These are phyloP conservation scores for Phytophthora kernoviae DNA, from an alignment of 352 stramenopile genomes.

Conservation along the genomic window DNA sequence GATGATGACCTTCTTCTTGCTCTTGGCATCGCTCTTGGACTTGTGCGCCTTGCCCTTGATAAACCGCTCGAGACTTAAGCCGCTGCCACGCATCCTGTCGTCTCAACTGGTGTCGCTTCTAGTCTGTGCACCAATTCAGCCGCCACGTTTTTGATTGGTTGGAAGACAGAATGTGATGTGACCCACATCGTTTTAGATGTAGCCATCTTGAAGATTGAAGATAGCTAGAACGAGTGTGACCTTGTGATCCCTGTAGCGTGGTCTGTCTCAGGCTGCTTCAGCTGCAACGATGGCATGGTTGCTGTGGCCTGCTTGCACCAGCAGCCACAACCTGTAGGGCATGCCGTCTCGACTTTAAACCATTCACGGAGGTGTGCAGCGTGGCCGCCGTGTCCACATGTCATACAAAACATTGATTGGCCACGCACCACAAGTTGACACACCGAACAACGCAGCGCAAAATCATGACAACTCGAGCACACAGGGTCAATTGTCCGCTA, in stretches of 20 bases:
- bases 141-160: slow-evolving; percentile 17
- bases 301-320: slow-evolving; percentile 84
- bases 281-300: slow-evolving; percentile 38
- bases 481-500: slow-evolving; percentile 63
- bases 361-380: slow-evolving; percentile 71
- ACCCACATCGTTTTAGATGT: slow-evolving; percentile 22
- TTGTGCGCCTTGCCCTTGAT: slow-evolving; percentile 85
- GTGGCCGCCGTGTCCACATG: slow-evolving; percentile 83
- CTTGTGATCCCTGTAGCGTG: slow-evolving; percentile 44
- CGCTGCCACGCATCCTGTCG: slow-evolving; percentile 72
- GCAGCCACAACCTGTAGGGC: slow-evolving; percentile 83
- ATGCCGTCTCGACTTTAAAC: slow-evolving; percentile 77
- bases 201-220: slow-evolving; percentile 17
- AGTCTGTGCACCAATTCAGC: slow-evolving; percentile 6
- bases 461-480: slow-evolving; percentile 71
- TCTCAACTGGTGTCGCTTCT: slow-evolving; percentile 8
- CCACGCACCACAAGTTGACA: slow-evolving; percentile 85
- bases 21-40: slow-evolving; percentile 81
- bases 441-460: slow-evolving; percentile 79
- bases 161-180: not conserved
- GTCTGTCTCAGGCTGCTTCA: slow-evolving; percentile 30
- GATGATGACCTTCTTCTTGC: slow-evolving; percentile 84
- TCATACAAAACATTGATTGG: slow-evolving; percentile 89
- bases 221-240: slow-evolving; percentile 68
- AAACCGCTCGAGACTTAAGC: slow-evolving; percentile 86